Conservation (phyloP, 495 filamentous ascomycete species). For the Aspergillus nanangensis region DNA sequence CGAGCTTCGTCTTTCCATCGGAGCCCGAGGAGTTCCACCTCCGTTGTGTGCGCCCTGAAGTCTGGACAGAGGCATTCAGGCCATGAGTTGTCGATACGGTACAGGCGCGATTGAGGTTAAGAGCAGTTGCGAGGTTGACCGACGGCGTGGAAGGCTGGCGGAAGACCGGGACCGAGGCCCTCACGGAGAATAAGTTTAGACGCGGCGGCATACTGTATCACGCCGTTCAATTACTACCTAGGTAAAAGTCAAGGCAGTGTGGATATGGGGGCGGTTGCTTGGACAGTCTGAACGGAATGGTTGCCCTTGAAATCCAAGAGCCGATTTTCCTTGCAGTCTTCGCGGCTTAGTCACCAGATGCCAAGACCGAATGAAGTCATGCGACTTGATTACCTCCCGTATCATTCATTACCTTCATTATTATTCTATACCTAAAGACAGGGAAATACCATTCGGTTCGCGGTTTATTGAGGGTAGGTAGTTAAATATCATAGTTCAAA, state of each 20-base stretch:
- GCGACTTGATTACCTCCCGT: too few relatives aligned
- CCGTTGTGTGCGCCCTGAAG: slow-evolving; percentile 17
- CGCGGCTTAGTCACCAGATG: slow-evolving; percentile 14
- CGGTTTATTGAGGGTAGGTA: too few relatives aligned
- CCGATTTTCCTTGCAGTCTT: slow-evolving; percentile 20
- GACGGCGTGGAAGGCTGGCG: slow-evolving; percentile 24
- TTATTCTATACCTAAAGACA: too few relatives aligned
- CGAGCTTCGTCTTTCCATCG: slow-evolving; percentile 41
- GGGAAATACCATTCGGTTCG: too few relatives aligned
- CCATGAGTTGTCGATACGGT: too few relatives aligned
- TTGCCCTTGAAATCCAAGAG: slow-evolving; percentile 13
- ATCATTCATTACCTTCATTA: too few relatives aligned
- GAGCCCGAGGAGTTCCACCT: slow-evolving; percentile 39
- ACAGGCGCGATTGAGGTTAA: too few relatives aligned
- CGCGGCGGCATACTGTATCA: slow-evolving; percentile 31
- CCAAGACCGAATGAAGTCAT: slow-evolving; percentile 1
- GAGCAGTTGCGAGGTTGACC: slow-evolving; percentile 13
- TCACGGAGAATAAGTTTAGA: slow-evolving; percentile 34
- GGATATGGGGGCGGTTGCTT: neutral
- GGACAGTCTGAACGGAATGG: slow-evolving; percentile 3
- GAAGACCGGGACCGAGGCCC: slow-evolving; percentile 29
- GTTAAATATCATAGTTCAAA: too few relatives aligned
- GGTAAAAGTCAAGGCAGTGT: slow-evolving; percentile 6
- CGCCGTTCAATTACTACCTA: slow-evolving; percentile 3
- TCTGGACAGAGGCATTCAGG: slow-evolving; percentile 10